phyloP scores from a whole-genome alignment of 495 filamentous ascomycete genomes.

The Ramalina intermedia region DNA sequence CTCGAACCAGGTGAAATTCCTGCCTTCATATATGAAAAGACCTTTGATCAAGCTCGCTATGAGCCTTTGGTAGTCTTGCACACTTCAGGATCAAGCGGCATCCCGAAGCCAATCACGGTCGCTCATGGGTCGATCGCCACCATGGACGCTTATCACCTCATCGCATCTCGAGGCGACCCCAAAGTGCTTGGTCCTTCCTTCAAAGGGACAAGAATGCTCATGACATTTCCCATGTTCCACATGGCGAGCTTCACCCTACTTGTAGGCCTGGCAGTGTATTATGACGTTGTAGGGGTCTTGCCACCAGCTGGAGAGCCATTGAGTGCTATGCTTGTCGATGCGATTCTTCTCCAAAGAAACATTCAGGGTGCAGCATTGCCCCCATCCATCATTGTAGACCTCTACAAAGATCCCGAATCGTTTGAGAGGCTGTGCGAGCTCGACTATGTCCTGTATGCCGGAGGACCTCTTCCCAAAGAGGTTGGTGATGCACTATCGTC shows the following conservation, averaged over 20 bases:
- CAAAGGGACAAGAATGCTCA: conserved; percentile 5
- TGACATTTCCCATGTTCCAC: conserved; percentile 7
- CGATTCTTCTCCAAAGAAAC: neutral
- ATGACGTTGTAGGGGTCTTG: neutral
- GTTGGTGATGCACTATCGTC: conserved; percentile 3
- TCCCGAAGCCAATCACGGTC: conserved; percentile 28
- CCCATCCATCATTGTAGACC: conserved; percentile 4
- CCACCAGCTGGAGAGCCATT: neutral
- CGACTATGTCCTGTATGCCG: conserved; percentile 3
- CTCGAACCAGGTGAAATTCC: conserved; percentile 3
- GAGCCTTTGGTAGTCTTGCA: conserved; percentile 25
- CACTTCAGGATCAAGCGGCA: conserved; percentile 31
- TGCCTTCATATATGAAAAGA: conserved; percentile 20
- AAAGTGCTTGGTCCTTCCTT: neutral
- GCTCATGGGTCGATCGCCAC: conserved; percentile 15
- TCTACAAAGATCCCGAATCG: neutral
- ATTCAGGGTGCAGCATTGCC: neutral
- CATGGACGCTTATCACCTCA: conserved; percentile 4
- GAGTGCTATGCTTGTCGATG: neutral
- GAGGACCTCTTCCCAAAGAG: conserved; percentile 7
- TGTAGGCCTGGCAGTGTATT: neutral
- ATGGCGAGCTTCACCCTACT: neutral
- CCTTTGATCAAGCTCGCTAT: conserved; percentile 17
- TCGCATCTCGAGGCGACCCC: conserved; percentile 1
- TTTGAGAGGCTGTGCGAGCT: neutral